A percentile compares a stretch with the other conserved stretches of the same genome.
These are phyloP conservation scores for Macrophomina phaseolina DNA, from an alignment of 2,329 filamentous ascomycete genomes.

Conservation along the genomic window DNA sequence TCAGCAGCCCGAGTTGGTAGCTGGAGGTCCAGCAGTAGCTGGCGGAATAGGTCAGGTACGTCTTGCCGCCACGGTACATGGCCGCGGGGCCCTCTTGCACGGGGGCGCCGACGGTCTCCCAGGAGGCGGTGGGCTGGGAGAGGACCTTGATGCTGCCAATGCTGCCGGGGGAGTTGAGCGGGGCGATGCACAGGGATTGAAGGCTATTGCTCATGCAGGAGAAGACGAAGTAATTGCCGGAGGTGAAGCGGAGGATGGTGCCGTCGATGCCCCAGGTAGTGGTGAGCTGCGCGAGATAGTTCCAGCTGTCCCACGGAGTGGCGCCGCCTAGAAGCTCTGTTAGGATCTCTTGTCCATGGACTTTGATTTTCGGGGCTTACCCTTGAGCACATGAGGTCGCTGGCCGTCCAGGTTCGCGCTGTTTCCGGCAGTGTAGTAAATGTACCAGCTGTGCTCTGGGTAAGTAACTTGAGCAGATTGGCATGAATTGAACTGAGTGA, in stretches of 20 bases:
- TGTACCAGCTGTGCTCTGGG: constrained; percentile 56
- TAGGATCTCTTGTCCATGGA: neutral
- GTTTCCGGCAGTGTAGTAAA: constrained; percentile 63
- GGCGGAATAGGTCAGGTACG: constrained; percentile 61
- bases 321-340: constrained; percentile 50
- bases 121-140: constrained; percentile 57
- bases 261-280: constrained; percentile 61
- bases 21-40: constrained; percentile 63
- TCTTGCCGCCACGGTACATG: constrained; percentile 60
- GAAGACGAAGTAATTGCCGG: constrained; percentile 60
- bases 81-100: constrained; percentile 63
- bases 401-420: constrained; percentile 56
- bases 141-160: constrained; percentile 56
- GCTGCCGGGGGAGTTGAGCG: constrained; percentile 48
- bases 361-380: constrained; percentile 36
- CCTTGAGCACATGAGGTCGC: constrained; percentile 58
- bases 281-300: constrained; percentile 56
- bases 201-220: constrained; percentile 57
- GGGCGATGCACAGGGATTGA: constrained; percentile 50
- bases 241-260: constrained; percentile 56
- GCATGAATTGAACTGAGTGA: neutral
- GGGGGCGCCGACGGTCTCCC: constrained; percentile 57
- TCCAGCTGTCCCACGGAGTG: constrained; percentile 59
- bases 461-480: constrained; percentile 41
- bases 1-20: constrained; percentile 61